A percentile compares a stretch with the other conserved stretches of the same genome.
phyloP scores from a whole-genome alignment of 306 rosid species.

The Prunus fruticosa region DNA sequence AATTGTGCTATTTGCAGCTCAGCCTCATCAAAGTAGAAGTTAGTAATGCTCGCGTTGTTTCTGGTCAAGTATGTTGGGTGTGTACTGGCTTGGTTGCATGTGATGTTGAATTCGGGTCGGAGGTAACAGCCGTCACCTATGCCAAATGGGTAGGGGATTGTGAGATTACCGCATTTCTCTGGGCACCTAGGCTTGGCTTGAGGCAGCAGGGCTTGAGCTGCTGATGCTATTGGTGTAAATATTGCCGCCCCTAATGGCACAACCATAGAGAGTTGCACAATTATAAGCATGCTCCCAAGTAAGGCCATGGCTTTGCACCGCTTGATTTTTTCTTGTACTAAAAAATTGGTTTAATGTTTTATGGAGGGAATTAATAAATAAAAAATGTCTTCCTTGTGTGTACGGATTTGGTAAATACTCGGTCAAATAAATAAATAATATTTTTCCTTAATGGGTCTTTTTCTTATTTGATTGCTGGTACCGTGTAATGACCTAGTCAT shows the following conservation, averaged over 20 bases:
- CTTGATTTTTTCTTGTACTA: no score
- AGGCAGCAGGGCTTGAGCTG: neutral
- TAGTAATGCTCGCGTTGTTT: neutral
- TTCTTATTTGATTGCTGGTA: no score
- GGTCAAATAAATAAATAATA: no score
- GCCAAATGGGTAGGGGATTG: conserved; percentile 9
- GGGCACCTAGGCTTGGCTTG: neutral
- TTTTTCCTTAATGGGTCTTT: no score
- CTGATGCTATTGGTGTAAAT: neutral
- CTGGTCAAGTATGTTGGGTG: neutral
- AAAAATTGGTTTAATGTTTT: no score
- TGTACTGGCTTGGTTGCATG: neutral
- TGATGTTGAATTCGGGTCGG: neutral
- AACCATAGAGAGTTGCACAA: neutral
- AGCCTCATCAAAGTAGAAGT: neutral
- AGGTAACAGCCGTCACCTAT: conserved; percentile 7
- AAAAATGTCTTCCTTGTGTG: no score
- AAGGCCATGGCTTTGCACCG: no score
- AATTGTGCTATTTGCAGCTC: neutral
- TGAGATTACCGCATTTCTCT: neutral
- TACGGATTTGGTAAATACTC: no score
- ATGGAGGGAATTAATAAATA: no score
- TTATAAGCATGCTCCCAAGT: neutral
- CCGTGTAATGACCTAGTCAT: no score
- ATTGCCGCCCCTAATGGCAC: neutral